Percentiles rank a stretch among this genome's conserved stretches.
Evolutionary conservation across 73 alveolate genomes (phyloP).

Genomic region (Effrenium voratum): DNA sequence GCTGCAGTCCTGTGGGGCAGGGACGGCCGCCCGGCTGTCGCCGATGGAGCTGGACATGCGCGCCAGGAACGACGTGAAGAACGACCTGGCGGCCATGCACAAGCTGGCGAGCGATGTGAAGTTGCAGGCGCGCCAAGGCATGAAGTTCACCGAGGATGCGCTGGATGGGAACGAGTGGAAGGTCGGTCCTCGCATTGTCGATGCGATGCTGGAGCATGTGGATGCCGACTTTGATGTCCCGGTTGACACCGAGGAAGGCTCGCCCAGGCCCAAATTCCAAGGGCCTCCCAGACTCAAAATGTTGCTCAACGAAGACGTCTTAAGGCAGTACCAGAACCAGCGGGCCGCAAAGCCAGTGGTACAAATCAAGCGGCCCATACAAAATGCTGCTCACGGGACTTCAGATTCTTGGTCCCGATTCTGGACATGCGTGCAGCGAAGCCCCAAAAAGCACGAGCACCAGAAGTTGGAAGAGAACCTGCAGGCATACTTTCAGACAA

Average conservation of each 20-base stretch:
- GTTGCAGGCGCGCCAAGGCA: conserved; percentile 64
- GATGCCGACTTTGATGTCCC: not conserved
- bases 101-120: conserved; percentile 60
- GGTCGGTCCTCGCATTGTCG: not conserved
- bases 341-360: not conserved
- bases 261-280: not conserved
- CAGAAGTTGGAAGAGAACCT: conserved; percentile 25
- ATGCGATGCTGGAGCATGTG: conserved; percentile 37
- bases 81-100: conserved; percentile 74
- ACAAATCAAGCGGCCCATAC: conserved; percentile 47
- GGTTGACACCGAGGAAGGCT: not conserved
- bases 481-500: conserved; percentile 33
- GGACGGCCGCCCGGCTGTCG: conserved; percentile 48
- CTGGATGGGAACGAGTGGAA: not conserved
- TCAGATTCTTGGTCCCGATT: conserved; percentile 60
- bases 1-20: conserved; percentile 73
- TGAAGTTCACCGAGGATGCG: conserved; percentile 52
- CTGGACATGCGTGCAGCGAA: conserved; percentile 65
- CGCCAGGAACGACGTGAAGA: conserved; percentile 75
- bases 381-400: conserved; percentile 57
- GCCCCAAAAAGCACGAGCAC: conserved; percentile 57
- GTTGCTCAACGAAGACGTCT: conserved; percentile 69
- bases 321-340: conserved; percentile 25
- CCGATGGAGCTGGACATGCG: conserved; percentile 64
- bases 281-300: conserved; percentile 68